These are phyloP conservation scores for Metschnikowia anglica DNA, from an alignment of 805 yeast genomes.

Conservation along the genomic window DNA sequence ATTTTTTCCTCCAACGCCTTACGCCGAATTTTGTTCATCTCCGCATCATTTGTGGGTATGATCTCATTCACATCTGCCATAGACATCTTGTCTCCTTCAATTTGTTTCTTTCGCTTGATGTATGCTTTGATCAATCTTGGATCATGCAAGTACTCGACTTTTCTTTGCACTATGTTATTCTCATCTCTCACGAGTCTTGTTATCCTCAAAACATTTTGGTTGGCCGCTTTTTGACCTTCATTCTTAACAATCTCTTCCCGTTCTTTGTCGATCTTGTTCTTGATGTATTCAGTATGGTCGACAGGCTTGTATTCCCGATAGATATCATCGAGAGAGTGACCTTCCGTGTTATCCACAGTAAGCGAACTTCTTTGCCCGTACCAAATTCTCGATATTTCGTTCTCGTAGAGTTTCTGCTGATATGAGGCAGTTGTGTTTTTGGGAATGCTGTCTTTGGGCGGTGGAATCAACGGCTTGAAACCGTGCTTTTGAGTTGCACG, in stretches of 20 bases:
- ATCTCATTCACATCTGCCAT: conserved; percentile 72
- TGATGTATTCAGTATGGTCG: conserved; percentile 32
- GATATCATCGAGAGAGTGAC: conserved; percentile 37
- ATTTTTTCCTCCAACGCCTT: conserved; percentile 78
- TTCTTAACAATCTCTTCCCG: conserved; percentile 31
- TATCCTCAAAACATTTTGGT: conserved; percentile 42
- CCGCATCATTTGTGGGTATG: conserved; percentile 78
- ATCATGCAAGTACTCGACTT: conserved; percentile 74
- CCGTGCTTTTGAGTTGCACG: conserved; percentile 96
- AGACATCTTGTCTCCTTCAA: conserved; percentile 52
- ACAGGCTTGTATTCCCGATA: conserved; percentile 41
- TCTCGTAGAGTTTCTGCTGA: conserved; percentile 90
- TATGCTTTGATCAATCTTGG: conserved; percentile 87
- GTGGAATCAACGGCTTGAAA: conserved; percentile 47
- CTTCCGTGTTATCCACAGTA: conserved; percentile 35
- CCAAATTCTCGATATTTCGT: conserved; percentile 88
- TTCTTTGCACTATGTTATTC: conserved; percentile 82
- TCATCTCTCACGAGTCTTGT: conserved; percentile 79
- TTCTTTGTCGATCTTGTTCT: conserved; percentile 36
- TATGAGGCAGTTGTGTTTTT: conserved; percentile 43
- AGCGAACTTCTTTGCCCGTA: conserved; percentile 71
- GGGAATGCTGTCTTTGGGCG: conserved; percentile 37
- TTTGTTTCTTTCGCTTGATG: conserved; percentile 64
- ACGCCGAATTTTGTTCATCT: conserved; percentile 72
- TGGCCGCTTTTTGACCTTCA: conserved; percentile 26